Conservation (phyloP, 257 asterid species). For the Ajuga chamaepitys region DNA sequence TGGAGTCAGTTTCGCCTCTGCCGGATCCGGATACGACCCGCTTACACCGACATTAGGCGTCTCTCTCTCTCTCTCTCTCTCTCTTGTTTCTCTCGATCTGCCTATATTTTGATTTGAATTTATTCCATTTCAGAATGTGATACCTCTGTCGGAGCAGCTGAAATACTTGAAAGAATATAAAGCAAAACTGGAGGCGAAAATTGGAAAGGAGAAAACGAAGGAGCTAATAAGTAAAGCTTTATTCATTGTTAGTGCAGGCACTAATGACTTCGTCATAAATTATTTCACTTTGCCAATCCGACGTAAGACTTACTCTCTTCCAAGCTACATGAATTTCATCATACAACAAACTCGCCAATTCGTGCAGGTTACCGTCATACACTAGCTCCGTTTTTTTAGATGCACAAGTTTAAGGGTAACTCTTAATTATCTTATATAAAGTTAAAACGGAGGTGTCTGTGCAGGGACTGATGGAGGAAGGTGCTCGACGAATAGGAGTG, state of each 20-base stretch:
- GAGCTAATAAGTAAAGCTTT: slow-evolving; percentile 35
- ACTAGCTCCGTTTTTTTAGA: no score
- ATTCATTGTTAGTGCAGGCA: slow-evolving; percentile 67
- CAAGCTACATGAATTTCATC: slow-evolving; percentile 38
- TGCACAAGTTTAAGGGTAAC: no score
- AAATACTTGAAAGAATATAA: slow-evolving; percentile 42
- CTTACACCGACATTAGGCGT: slow-evolving; percentile 59
- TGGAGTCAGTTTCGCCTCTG: slow-evolving; percentile 91
- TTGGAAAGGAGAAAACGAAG: slow-evolving; percentile 42
- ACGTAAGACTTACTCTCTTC: slow-evolving; percentile 34
- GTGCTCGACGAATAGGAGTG: slow-evolving; percentile 65
- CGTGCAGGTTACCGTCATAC: slow-evolving; percentile 66
- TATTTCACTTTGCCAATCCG: slow-evolving; percentile 57
- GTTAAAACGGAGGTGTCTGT: no score
- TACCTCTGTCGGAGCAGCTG: slow-evolving; percentile 41
- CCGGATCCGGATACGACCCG: slow-evolving; percentile 85
- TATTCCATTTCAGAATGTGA: slow-evolving; percentile 39
- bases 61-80: slow-evolving; percentile 15
- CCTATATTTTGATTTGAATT: background rate
- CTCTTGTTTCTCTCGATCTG: background rate
- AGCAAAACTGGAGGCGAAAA: slow-evolving; percentile 26
- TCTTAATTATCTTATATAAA: no score
- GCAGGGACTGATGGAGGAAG: slow-evolving; percentile 45
- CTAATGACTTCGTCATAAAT: slow-evolving; percentile 65
- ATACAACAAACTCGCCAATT: slow-evolving; percentile 23